Percentiles rank a stretch among this genome's conserved stretches.
Conservation (phyloP, 495 filamentous ascomycete genomes). For the Hyaloscypha finlandica region DNA sequence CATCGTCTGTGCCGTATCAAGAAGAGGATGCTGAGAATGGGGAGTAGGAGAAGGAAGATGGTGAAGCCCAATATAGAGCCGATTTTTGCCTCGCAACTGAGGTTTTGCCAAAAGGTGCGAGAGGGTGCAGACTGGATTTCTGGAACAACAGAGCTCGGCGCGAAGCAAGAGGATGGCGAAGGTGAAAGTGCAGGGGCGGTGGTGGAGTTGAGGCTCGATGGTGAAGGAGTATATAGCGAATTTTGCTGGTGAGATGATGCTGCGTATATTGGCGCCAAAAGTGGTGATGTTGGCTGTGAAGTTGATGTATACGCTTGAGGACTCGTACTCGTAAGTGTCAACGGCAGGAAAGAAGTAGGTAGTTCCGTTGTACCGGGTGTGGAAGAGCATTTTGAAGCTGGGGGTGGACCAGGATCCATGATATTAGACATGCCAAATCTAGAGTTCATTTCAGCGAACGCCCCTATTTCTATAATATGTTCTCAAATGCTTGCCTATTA, state of each 20-base stretch:
- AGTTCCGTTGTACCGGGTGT: neutral
- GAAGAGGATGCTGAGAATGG: neutral
- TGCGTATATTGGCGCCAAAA: too few species aligned
- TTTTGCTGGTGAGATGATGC: too few species aligned
- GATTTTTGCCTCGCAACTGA: neutral
- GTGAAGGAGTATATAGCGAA: neutral
- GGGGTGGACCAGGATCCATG: neutral
- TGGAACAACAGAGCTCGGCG: neutral
- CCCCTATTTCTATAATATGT: too few species aligned
- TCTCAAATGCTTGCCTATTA: neutral
- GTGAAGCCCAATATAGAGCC: neutral
- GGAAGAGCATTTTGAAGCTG: neutral
- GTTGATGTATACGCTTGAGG: too few species aligned
- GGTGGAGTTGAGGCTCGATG: neutral
- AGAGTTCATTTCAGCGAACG: neutral
- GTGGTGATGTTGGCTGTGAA: too few species aligned
- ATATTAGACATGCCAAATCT: neutral
- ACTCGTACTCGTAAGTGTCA: too few species aligned
- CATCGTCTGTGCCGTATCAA: neutral
- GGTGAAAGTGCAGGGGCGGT: too few species aligned
- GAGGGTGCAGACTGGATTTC: neutral
- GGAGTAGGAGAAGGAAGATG: neutral
- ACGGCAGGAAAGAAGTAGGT: too few species aligned
- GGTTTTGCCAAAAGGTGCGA: neutral
- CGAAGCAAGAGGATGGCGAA: too few species aligned